phyloP scores from a whole-genome alignment of 106 monocot genomes.

The Vanilla planifolia region DNA sequence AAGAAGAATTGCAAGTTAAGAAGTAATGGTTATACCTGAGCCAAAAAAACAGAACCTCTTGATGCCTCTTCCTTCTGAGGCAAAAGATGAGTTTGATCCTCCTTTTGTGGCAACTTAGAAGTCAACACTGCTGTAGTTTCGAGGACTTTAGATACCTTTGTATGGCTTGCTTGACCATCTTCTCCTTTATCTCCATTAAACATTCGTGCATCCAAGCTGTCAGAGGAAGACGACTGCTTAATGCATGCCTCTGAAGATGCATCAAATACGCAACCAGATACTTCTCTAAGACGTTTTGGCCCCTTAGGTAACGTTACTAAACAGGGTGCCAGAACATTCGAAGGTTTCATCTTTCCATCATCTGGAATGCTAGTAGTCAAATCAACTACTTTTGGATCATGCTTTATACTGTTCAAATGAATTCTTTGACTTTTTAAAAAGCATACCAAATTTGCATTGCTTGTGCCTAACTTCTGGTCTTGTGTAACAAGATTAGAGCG shows the following conservation, averaged over 20 bases:
- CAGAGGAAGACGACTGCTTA: slow-evolving; percentile 20
- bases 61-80: slow-evolving; percentile 18
- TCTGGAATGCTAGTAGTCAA: slow-evolving; percentile 25
- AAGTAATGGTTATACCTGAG: slow-evolving; percentile 36
- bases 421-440: slow-evolving; percentile 8
- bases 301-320: slow-evolving; percentile 32
- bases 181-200: slow-evolving; percentile 1
- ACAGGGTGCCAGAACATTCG: slow-evolving; percentile 15
- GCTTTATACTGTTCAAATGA: slow-evolving; percentile 4
- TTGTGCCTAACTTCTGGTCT: not conserved
- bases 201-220: slow-evolving; percentile 5
- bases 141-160: slow-evolving; percentile 2
- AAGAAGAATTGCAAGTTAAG: too few species aligned
- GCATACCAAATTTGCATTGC: slow-evolving; percentile 8
- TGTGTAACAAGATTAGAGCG: slow-evolving; percentile 43
- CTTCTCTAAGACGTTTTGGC: slow-evolving; percentile 7
- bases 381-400: slow-evolving; percentile 38
- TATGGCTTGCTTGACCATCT: slow-evolving; percentile 8
- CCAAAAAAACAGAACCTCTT: slow-evolving; percentile 66
- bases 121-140: not conserved
- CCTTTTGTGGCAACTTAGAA: slow-evolving; percentile 11
- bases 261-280: not conserved
- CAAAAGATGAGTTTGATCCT: slow-evolving; percentile 7
- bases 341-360: not conserved
- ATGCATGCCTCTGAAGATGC: slow-evolving; percentile 4